Evolutionary conservation across 2,329 filamentous ascomycete species (phyloP).

Genomic region (Alternaria burnsii): DNA sequence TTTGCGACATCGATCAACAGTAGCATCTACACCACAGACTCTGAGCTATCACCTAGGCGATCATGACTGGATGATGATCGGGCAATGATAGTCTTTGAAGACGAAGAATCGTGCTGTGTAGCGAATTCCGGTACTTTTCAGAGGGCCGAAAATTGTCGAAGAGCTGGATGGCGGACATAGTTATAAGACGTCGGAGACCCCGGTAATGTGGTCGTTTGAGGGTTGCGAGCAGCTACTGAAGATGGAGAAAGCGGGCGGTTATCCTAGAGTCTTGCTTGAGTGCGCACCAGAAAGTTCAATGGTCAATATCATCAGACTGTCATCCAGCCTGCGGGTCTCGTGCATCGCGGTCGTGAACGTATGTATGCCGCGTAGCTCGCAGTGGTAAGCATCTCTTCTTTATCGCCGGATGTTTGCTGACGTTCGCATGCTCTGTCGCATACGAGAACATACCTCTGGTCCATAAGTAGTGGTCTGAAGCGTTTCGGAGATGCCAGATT

Average conservation of each 20-base stretch:
- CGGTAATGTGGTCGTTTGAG: background rate
- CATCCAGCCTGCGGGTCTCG: constrained; percentile 1
- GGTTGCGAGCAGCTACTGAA: background rate
- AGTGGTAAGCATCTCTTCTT: background rate
- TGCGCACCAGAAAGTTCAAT: background rate
- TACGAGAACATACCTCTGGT: background rate
- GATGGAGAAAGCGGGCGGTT: background rate
- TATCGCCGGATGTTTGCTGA: background rate
- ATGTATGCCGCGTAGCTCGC: background rate
- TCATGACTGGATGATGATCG: constrained; percentile 73
- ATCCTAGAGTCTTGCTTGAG: background rate
- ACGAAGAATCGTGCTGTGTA: background rate
- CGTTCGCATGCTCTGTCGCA: background rate
- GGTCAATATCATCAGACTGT: background rate
- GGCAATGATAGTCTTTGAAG: background rate
- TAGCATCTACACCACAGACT: constrained; percentile 80
- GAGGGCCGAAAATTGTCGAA: background rate
- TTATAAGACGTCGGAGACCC: background rate
- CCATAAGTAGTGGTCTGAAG: background rate
- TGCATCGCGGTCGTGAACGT: background rate
- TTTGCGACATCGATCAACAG: constrained; percentile 80
- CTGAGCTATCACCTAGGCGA: constrained; percentile 74
- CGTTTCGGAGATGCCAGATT: background rate
- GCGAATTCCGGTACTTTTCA: background rate
- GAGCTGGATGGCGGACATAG: background rate